phyloP scores from a whole-genome alignment of 257 asterid genomes.

The Ehretia macrophylla region DNA sequence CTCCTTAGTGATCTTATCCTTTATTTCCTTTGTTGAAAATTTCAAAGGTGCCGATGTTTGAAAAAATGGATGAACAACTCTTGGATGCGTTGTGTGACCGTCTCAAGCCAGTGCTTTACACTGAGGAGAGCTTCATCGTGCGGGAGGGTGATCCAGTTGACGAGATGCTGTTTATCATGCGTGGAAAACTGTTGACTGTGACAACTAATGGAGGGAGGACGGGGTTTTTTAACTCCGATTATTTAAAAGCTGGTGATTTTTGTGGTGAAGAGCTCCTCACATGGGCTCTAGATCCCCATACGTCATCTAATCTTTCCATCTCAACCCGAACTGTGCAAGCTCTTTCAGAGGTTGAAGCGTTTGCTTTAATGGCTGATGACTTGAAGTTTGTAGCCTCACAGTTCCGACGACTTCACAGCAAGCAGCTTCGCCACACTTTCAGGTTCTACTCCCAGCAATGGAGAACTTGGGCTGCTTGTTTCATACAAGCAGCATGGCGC shows the following conservation, averaged over 20 bases:
- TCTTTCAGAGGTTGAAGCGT: constrained; percentile 94
- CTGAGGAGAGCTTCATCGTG: constrained; percentile 79
- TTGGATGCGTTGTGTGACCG: constrained; percentile 88
- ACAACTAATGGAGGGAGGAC: constrained; percentile 97
- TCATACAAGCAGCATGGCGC: constrained; percentile 92
- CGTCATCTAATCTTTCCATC: constrained; percentile 83
- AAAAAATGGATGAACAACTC: constrained; percentile 93
- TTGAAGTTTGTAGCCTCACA: constrained; percentile 90
- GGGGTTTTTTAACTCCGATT: constrained; percentile 77
- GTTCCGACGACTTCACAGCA: constrained; percentile 79
- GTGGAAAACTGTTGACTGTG: constrained; percentile 68
- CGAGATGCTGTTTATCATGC: constrained; percentile 90
- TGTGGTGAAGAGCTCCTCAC: constrained; percentile 99
- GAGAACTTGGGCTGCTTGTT: constrained; percentile 98
- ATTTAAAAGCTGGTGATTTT: constrained; percentile 84
- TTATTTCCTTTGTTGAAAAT: neutral
- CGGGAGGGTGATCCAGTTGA: constrained; percentile 98
- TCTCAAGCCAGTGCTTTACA: constrained; percentile 79
- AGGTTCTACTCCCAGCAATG: constrained; percentile 94
- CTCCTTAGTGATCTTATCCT: neutral
- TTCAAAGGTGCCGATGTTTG: constrained; percentile 86
- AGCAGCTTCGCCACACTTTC: constrained; percentile 89
- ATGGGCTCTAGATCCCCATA: constrained; percentile 92
- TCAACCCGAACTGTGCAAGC: constrained; percentile 93
- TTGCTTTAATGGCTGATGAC: constrained; percentile 83